Percentiles rank a stretch among this genome's conserved stretches.
phyloP scores from a whole-genome alignment of 768 basidiomycete species.

The Clavaria fumosa region DNA sequence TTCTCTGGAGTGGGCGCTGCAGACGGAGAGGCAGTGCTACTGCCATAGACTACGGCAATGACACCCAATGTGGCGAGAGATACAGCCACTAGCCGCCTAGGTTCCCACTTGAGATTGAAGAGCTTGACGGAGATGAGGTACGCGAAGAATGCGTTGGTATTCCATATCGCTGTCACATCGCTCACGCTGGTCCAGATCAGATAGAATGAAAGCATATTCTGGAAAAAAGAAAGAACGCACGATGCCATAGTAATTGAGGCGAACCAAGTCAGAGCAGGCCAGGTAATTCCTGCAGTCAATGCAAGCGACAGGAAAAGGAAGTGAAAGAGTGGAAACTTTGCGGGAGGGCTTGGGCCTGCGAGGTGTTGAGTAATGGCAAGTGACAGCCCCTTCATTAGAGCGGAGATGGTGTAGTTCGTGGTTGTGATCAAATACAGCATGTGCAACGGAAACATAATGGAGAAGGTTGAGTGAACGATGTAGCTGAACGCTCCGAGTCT shows the following conservation, averaged over 20 bases:
- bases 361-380: constrained; percentile 35
- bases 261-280: constrained; percentile 65
- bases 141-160: constrained; percentile 82
- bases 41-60: constrained; percentile 72
- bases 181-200: constrained; percentile 36
- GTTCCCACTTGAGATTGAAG: constrained; percentile 46
- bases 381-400: constrained; percentile 37
- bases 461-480: constrained; percentile 72
- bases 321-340: constrained; percentile 16
- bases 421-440: constrained; percentile 43
- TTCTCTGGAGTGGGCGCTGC: constrained; percentile 7
- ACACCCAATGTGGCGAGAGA: constrained; percentile 71
- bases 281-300: constrained; percentile 42
- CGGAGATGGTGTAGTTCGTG: constrained; percentile 29
- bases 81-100: constrained; percentile 54
- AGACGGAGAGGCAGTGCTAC: constrained; percentile 20
- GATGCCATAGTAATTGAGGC: constrained; percentile 50
- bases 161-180: constrained; percentile 62
- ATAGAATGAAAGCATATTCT: constrained; percentile 2
- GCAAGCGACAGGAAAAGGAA: constrained; percentile 25
- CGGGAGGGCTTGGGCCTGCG: constrained; percentile 13
- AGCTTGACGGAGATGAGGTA: constrained; percentile 74
- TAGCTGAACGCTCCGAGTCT: constrained; percentile 33
- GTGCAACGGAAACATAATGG: constrained; percentile 72
- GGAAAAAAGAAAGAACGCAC: constrained; percentile 30